Percentiles rank a stretch among this genome's conserved stretches.
Evolutionary conservation across 345 rosid genomes (phyloP).

Genomic region (Eucalyptus regnans): DNA sequence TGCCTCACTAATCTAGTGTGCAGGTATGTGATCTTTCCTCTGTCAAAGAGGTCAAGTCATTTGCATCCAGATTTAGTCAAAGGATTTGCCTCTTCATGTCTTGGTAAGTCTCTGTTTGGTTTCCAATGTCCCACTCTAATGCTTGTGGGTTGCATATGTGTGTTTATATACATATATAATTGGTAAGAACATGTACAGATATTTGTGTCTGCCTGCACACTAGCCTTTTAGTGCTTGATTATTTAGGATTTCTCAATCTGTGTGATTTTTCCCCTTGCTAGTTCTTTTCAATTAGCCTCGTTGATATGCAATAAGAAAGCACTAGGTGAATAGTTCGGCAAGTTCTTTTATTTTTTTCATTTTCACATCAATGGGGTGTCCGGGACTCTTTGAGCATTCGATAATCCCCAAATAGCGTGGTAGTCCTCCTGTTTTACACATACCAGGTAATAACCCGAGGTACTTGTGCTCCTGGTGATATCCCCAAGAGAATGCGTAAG

Average conservation of each 20-base stretch:
- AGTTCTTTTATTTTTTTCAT: background rate
- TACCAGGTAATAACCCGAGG: background rate
- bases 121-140: background rate
- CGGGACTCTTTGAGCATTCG: background rate
- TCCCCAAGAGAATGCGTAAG: background rate
- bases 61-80: background rate
- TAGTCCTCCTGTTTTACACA: background rate
- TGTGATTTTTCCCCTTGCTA: background rate
- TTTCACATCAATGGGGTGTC: background rate
- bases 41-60: too few species aligned
- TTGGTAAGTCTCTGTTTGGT: constrained; percentile 23
- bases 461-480: background rate
- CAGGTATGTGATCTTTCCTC: too few species aligned
- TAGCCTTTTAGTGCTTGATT: background rate
- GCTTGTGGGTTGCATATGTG: background rate
- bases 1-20: too few species aligned
- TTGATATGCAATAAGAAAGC: background rate
- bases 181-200: background rate
- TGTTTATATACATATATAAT: background rate
- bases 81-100: constrained; percentile 67
- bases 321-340: background rate
- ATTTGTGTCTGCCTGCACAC: background rate
- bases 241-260: background rate
- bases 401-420: background rate
- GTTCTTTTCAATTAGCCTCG: background rate